These are phyloP conservation scores for Pythium myriotylum DNA, from an alignment of 352 stramenopile genomes.

Conservation along the genomic window DNA sequence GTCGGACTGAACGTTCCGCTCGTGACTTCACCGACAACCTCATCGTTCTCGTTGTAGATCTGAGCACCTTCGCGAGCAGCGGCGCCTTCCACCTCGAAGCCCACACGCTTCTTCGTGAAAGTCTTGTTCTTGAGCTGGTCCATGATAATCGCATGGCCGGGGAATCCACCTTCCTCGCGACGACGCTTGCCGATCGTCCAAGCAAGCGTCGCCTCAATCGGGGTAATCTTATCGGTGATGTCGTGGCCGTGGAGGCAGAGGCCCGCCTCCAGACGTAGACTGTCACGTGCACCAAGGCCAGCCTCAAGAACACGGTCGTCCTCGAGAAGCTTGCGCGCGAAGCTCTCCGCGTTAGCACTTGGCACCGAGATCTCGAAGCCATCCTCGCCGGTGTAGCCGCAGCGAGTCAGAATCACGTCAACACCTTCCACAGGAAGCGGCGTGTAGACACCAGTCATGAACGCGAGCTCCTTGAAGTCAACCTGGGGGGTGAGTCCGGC, in stretches of 20 bases:
- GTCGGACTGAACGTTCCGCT: constrained; percentile 96
- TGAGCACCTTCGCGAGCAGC: constrained; percentile 92
- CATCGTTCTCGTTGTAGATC: constrained; percentile 88
- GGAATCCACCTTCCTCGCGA: constrained; percentile 91
- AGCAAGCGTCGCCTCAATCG: constrained; percentile 92
- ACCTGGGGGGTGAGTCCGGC: constrained; percentile 82
- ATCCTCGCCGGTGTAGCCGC: constrained; percentile 99
- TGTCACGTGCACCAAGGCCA: constrained; percentile 96
- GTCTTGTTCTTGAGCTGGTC: constrained; percentile 95
- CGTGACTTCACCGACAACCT: constrained; percentile 93
- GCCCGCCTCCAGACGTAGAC: constrained; percentile 96
- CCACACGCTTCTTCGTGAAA: constrained; percentile 92
- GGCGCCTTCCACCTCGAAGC: constrained; percentile 95
- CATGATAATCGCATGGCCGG: constrained; percentile 95
- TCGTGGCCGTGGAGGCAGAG: constrained; percentile 99
- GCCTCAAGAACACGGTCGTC: constrained; percentile 88
- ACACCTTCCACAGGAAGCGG: constrained; percentile 64
- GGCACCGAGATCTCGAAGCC: constrained; percentile 97
- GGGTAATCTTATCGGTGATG: constrained; percentile 95
- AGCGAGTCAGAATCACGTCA: constrained; percentile 93
- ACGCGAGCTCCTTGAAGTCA: constrained; percentile 92
- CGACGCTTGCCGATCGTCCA: constrained; percentile 93
- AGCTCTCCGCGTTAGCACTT: constrained; percentile 50
- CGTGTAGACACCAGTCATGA: constrained; percentile 95
- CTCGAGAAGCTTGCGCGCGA: constrained; percentile 56